A percentile compares a stretch with the other conserved stretches of the same genome.
These are phyloP conservation scores for Nicotiana rustica DNA, from an alignment of 305 asterid species.

Conservation along the genomic window DNA sequence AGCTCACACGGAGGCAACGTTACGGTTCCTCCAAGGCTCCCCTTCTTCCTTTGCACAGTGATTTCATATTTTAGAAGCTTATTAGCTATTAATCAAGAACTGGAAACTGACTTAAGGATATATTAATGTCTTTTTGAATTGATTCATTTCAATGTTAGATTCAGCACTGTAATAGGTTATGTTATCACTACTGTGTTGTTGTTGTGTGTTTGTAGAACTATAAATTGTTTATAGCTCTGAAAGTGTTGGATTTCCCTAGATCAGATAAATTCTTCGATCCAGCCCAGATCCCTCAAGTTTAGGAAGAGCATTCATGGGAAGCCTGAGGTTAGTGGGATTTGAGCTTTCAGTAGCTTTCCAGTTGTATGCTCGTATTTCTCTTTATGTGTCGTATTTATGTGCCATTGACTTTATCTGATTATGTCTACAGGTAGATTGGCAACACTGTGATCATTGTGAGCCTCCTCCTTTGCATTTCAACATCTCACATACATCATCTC, in stretches of 20 bases:
- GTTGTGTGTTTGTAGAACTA: neutral
- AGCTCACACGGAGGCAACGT: too few species aligned
- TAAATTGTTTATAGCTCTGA: constrained; percentile 9
- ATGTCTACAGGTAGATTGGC: constrained; percentile 74
- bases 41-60: neutral
- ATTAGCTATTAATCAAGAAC: neutral
- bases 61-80: neutral
- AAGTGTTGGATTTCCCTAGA: constrained; percentile 55
- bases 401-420: neutral
- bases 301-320: constrained; percentile 74
- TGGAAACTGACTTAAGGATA: neutral
- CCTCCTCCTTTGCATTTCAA: constrained; percentile 80
- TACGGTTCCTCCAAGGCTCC: too few species aligned
- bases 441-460: constrained; percentile 46
- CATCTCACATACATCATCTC: constrained; percentile 82
- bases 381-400: neutral
- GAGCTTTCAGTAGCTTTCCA: neutral
- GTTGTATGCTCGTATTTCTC: neutral
- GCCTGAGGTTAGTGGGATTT: constrained; percentile 67
- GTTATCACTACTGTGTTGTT: neutral
- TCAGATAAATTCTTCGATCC: constrained; percentile 64
- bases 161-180: neutral
- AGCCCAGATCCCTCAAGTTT: constrained; percentile 76
- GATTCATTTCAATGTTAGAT: neutral
- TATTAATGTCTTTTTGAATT: too few species aligned